These are phyloP conservation scores for Penicillium sp. DNA, from an alignment of 2,329 filamentous ascomycete species.

Conservation along the genomic window DNA sequence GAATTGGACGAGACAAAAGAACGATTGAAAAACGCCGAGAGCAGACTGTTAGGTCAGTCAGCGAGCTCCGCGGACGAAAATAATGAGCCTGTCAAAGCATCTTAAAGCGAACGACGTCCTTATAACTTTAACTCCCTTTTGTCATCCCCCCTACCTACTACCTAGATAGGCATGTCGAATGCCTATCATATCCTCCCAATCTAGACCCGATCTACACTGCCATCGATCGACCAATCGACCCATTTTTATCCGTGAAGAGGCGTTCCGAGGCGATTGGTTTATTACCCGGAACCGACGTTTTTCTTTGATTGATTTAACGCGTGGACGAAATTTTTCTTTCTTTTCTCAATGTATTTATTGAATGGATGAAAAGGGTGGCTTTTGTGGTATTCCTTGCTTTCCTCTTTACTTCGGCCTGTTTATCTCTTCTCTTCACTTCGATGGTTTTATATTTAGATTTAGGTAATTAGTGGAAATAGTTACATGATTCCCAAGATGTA, in stretches of 20 bases:
- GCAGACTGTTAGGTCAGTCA: conserved; percentile 44
- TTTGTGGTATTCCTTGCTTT: background rate
- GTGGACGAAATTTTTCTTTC: background rate
- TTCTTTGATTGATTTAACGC: background rate
- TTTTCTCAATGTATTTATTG: background rate
- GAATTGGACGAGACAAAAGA: conserved; percentile 64
- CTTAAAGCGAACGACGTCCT: background rate
- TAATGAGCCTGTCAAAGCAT: background rate
- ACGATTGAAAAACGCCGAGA: conserved; percentile 63
- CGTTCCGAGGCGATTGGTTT: background rate
- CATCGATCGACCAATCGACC: background rate
- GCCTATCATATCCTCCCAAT: background rate
- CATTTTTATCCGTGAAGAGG: background rate
- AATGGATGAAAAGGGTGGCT: conserved; percentile 3
- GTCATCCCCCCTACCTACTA: background rate
- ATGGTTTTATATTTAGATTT: background rate
- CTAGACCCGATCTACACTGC: background rate
- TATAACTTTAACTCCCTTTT: too few relatives aligned
- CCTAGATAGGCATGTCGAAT: background rate
- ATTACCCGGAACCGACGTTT: background rate
- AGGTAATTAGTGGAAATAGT: background rate
- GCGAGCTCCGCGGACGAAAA: background rate
- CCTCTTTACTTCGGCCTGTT: background rate
- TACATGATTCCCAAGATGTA: too few relatives aligned
- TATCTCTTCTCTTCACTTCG: background rate